A percentile compares a stretch with the other conserved stretches of the same genome.
Evolutionary conservation across 139 green algal genomes (phyloP).

Genomic region (Yamagishiella unicocca): DNA sequence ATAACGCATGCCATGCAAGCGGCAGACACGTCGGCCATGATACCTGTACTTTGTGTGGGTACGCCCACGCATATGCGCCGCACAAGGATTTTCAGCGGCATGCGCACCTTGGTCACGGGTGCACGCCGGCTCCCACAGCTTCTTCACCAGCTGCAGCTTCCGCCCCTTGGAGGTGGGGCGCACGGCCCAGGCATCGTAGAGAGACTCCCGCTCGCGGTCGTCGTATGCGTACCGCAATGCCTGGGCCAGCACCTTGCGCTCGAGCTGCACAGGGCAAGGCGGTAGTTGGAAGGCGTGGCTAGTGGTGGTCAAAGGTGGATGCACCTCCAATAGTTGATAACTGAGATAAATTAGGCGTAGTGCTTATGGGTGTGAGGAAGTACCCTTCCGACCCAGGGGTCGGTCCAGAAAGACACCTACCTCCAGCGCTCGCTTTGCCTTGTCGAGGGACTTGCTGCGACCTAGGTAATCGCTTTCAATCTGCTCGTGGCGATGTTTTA

Average conservation of each 20-base stretch:
- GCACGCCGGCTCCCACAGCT: conserved; percentile 55
- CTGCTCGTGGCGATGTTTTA: conserved; percentile 45
- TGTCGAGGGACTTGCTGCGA: conserved; percentile 53
- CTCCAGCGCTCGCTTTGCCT: conserved; percentile 48
- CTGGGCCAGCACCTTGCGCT: conserved; percentile 69
- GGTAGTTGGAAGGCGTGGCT: no score
- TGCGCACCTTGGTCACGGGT: conserved; percentile 14
- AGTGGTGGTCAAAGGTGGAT: no score
- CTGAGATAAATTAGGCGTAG: no score
- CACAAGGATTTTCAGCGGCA: no score
- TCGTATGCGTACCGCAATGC: conserved; percentile 65
- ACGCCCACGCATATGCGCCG: no score
- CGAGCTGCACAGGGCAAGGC: conserved; percentile 54
- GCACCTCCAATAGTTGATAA: no score
- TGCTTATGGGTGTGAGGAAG: no score
- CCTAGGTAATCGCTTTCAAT: conserved; percentile 1
- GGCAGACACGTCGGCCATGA: no score
- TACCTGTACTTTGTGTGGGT: no score
- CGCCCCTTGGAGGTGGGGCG: conserved; percentile 64
- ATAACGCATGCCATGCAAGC: no score
- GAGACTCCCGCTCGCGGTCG: conserved; percentile 58
- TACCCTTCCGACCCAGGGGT: no score
- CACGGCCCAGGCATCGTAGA: conserved; percentile 66
- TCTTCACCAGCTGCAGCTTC: conserved; percentile 73
- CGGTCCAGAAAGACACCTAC: no score